Evolutionary conservation across 2,329 filamentous ascomycete species (phyloP).

Genomic region (Pestalotiopsis sp.): DNA sequence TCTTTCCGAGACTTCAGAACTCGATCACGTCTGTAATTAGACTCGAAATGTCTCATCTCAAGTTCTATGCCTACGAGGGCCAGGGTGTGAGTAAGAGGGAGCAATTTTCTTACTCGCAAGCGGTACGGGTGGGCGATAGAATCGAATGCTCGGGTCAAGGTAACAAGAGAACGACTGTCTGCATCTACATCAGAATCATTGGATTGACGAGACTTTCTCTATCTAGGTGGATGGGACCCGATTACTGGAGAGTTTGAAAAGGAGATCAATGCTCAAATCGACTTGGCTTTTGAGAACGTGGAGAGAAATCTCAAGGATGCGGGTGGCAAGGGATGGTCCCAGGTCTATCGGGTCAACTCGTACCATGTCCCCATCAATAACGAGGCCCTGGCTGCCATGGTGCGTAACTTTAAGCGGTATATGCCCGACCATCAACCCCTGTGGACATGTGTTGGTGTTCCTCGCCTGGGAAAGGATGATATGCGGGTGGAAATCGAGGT

Average conservation of each 20-base stretch:
- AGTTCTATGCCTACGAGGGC: slow-evolving; percentile 1
- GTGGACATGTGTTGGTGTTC: slow-evolving; percentile 57
- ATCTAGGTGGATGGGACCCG: slow-evolving; percentile 35
- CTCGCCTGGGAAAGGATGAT: slow-evolving; percentile 44
- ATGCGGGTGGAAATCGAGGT: slow-evolving; percentile 65
- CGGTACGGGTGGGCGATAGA: slow-evolving; percentile 49
- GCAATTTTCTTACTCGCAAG: slow-evolving; percentile 44
- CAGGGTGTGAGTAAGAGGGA: neutral
- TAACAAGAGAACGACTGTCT: slow-evolving; percentile 21
- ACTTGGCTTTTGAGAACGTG: slow-evolving; percentile 59
- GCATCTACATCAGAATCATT: neutral
- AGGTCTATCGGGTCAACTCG: slow-evolving; percentile 52
- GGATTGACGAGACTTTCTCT: neutral
- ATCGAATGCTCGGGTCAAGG: slow-evolving; percentile 52
- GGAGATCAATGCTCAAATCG: slow-evolving; percentile 49
- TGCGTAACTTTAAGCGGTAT: slow-evolving; percentile 49
- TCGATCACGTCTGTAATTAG: neutral
- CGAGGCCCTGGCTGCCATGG: slow-evolving; percentile 43
- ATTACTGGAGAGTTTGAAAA: slow-evolving; percentile 27
- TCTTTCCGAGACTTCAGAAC: neutral
- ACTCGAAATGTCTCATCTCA: neutral
- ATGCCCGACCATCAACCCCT: slow-evolving; percentile 55
- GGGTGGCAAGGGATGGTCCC: slow-evolving; percentile 58
- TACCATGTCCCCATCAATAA: slow-evolving; percentile 46
- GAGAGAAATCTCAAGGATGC: slow-evolving; percentile 52